These are phyloP conservation scores for Phlebiopsis gigantea DNA, from an alignment of 768 basidiomycete species.

Conservation along the genomic window DNA sequence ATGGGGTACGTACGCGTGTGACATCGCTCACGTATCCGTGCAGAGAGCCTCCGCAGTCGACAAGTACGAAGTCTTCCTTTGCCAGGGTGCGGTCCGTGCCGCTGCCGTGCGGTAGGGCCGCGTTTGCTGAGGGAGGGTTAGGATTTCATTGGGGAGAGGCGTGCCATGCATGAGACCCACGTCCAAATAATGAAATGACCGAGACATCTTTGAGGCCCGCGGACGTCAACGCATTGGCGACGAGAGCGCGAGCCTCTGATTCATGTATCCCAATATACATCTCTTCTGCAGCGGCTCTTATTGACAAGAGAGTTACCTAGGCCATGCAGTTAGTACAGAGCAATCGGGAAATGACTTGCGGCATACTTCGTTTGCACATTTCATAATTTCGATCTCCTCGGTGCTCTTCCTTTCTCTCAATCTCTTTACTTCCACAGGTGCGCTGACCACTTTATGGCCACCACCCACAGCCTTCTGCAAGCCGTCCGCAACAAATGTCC, in stretches of 20 bases:
- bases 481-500: slow-evolving; percentile 64
- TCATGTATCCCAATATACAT: slow-evolving; percentile 73
- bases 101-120: slow-evolving; percentile 79
- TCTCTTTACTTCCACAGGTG: slow-evolving; percentile 48
- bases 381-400: slow-evolving; percentile 65
- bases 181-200: slow-evolving; percentile 74
- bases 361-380: slow-evolving; percentile 74
- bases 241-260: slow-evolving; percentile 58
- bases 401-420: slow-evolving; percentile 72
- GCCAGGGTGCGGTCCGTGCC: slow-evolving; percentile 62
- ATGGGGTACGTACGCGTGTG: slow-evolving; percentile 48
- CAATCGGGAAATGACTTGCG: not conserved
- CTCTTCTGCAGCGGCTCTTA: slow-evolving; percentile 54
- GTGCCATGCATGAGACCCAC: slow-evolving; percentile 32
- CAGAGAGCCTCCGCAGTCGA: slow-evolving; percentile 68
- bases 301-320: slow-evolving; percentile 74
- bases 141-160: not conserved
- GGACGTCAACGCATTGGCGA: slow-evolving; percentile 46
- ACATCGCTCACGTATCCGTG: slow-evolving; percentile 78
- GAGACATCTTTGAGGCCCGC: slow-evolving; percentile 57
- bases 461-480: slow-evolving; percentile 41
- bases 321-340: not conserved
- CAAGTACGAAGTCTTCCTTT: slow-evolving; percentile 59
- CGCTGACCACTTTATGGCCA: slow-evolving; percentile 35
- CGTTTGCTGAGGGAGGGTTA: slow-evolving; percentile 53